Conservation (phyloP, 2,329 filamentous ascomycete genomes). For the Verticillium nubilum region DNA sequence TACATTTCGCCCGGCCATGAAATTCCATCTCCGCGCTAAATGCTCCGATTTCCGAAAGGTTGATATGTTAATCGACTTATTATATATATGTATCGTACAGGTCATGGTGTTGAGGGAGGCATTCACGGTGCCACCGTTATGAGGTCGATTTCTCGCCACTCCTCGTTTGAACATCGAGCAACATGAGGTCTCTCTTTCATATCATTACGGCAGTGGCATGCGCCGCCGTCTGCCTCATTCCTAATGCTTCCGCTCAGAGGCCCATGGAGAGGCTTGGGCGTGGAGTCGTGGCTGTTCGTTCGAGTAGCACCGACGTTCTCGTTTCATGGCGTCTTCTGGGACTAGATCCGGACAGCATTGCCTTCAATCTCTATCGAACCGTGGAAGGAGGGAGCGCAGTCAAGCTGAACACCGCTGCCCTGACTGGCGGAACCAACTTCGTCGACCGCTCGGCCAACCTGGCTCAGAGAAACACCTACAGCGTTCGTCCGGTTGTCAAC, state of each 20-base stretch:
- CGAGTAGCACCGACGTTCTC: slow-evolving; percentile 9
- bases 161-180: too few relatives aligned
- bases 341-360: slow-evolving; percentile 14
- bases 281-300: slow-evolving; percentile 15
- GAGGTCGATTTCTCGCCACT: too few relatives aligned
- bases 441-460: slow-evolving; percentile 10
- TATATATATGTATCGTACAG: too few relatives aligned
- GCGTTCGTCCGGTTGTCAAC: slow-evolving; percentile 11
- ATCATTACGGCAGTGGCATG: too few relatives aligned
- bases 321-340: slow-evolving; percentile 15
- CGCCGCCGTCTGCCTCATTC: too few relatives aligned
- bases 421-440: slow-evolving; percentile 15
- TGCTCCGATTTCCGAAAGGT: too few relatives aligned
- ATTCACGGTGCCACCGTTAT: too few relatives aligned
- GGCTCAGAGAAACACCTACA: slow-evolving; percentile 12
- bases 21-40: too few relatives aligned
- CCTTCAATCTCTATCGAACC: slow-evolving; percentile 16
- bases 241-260: background rate
- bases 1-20: too few relatives aligned
- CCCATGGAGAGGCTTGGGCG: slow-evolving; percentile 14
- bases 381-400: background rate
- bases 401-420: slow-evolving; percentile 9
- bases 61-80: too few relatives aligned
- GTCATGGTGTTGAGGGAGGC: too few relatives aligned
- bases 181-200: too few relatives aligned